Conservation (phyloP, 2,329 filamentous ascomycete genomes). For the Lecanicillium sp. region DNA sequence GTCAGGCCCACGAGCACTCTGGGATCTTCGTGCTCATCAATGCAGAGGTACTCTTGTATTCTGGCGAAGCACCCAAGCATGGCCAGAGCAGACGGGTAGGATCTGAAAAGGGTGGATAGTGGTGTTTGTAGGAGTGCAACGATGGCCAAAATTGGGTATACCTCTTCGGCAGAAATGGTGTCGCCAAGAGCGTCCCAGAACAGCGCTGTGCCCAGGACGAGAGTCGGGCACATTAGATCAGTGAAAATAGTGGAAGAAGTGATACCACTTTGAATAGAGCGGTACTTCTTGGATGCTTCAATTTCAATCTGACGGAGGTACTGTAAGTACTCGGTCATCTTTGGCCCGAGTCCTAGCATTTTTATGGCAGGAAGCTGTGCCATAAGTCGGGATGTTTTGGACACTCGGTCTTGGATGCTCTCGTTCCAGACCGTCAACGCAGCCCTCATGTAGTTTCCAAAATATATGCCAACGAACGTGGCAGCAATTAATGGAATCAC, state of each 20-base stretch:
- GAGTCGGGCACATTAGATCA: neutral
- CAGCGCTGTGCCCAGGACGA: neutral
- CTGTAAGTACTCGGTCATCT: neutral
- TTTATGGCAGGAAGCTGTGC: constrained; percentile 1
- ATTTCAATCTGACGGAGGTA: neutral
- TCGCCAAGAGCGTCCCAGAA: neutral
- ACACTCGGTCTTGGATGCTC: neutral
- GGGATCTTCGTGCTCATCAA: neutral
- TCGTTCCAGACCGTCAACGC: neutral
- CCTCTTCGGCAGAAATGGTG: neutral
- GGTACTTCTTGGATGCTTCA: neutral
- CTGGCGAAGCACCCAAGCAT: neutral
- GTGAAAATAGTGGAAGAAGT: neutral
- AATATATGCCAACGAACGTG: neutral
- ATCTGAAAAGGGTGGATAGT: neutral
- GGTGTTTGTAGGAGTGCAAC: neutral
- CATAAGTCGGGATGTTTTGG: neutral
- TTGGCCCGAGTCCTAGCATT: constrained; percentile 1
- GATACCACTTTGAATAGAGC: neutral
- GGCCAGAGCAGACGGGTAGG: neutral
- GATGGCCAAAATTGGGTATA: neutral
- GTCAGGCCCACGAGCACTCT: neutral
- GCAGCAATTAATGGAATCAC: neutral
- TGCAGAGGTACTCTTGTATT: neutral
- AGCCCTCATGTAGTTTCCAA: neutral